Conservation (phyloP, 176 grass and related monocot genomes). For the Oryza meridionalis region DNA sequence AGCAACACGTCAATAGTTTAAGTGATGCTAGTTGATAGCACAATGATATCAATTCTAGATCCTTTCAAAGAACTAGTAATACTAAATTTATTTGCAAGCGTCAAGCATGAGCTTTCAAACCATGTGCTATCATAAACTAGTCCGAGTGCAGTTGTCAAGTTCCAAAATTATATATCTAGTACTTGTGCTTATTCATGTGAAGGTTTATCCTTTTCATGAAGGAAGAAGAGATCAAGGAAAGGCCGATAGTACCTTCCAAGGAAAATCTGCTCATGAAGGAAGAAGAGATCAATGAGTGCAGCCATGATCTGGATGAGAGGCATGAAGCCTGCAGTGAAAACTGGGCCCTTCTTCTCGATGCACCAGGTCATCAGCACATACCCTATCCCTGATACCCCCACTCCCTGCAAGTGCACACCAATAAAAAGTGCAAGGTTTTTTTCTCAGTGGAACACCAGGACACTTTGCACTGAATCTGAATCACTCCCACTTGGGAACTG, state of each 20-base stretch:
- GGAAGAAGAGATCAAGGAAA: neutral
- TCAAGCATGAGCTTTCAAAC: neutral
- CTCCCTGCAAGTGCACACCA: conserved; percentile 42
- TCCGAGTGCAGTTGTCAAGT: neutral
- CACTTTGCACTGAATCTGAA: neutral
- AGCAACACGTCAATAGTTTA: conserved; percentile 11
- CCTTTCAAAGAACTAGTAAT: neutral
- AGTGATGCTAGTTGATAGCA: neutral
- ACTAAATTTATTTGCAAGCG: neutral
- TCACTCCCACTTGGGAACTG: neutral
- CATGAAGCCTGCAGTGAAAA: conserved; percentile 73
- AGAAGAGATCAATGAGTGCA: conserved; percentile 52
- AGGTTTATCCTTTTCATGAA: neutral
- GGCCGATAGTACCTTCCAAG: conserved; percentile 60
- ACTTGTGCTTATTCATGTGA: neutral
- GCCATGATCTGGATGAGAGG: conserved; percentile 75
- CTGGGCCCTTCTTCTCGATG: conserved; percentile 64
- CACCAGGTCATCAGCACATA: conserved; percentile 75
- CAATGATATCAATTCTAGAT: neutral
- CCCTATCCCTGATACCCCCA: conserved; percentile 60
- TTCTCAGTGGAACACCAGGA: neutral
- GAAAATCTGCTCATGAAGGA: conserved; percentile 64
- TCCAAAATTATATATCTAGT: neutral
- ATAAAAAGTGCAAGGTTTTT: conserved; percentile 19
- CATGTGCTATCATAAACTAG: neutral